phyloP scores from a whole-genome alignment of 2,329 filamentous ascomycete species.

The Chaetomium strumarium region DNA sequence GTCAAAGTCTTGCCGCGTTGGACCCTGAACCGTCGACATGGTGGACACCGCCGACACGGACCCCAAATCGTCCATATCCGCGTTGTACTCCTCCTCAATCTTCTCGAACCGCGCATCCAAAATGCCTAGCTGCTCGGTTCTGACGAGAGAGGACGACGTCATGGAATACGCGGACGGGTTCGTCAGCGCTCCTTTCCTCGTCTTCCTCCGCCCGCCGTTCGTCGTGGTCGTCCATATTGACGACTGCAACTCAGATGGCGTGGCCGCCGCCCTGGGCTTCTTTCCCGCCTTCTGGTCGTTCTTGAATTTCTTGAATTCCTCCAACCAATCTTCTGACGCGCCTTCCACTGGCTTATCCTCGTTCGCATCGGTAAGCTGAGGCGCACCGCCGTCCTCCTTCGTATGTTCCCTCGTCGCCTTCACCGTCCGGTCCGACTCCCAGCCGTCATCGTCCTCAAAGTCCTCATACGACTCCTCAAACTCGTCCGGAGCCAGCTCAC shows the following conservation, averaged over 20 bases:
- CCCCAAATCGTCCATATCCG: constrained; percentile 41
- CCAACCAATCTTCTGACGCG: constrained; percentile 76
- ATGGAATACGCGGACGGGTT: constrained; percentile 91
- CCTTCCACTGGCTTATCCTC: constrained; percentile 51
- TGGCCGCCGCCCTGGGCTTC: constrained; percentile 34
- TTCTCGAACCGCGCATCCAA: constrained; percentile 89
- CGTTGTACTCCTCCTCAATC: constrained; percentile 71
- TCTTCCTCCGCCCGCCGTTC: constrained; percentile 78
- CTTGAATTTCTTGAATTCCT: constrained; percentile 92
- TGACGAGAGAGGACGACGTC: constrained; percentile 89
- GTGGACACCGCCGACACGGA: constrained; percentile 61
- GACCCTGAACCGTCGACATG: constrained; percentile 63
- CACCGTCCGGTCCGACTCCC: constrained; percentile 90
- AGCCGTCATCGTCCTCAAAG: constrained; percentile 63
- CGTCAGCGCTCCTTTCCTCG: constrained; percentile 89
- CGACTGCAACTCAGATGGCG: constrained; percentile 60
- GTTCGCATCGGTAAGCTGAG: constrained; percentile 42
- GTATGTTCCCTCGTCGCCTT: constrained; percentile 61
- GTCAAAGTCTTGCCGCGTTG: constrained; percentile 74
- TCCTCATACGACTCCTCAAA: constrained; percentile 63
- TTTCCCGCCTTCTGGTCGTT: constrained; percentile 58
- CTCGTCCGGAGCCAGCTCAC: constrained; percentile 59
- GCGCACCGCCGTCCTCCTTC: constrained; percentile 36
- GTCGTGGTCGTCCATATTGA: constrained; percentile 71
- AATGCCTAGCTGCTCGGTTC: constrained; percentile 79